A percentile compares a stretch with the other conserved stretches of the same genome.
Evolutionary conservation across 345 rosid species (phyloP).

Genomic region (Carallia pectinifolia): DNA sequence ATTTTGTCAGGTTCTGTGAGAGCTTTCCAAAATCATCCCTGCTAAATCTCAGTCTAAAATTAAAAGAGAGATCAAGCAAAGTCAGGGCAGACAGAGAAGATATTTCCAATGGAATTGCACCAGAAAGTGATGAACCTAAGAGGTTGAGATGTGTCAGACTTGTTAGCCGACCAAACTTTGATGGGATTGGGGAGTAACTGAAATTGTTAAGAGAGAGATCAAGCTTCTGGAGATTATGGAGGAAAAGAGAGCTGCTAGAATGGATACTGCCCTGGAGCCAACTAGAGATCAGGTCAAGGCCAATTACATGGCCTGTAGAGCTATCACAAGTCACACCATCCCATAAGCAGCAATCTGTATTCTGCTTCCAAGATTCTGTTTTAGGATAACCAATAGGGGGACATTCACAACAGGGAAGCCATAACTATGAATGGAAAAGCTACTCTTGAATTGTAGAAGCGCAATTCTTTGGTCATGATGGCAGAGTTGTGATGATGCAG

Average conservation of each 20-base stretch:
- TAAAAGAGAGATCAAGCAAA: neutral
- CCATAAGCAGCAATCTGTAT: slow-evolving; percentile 31
- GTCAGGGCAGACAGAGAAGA: neutral
- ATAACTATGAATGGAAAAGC: neutral
- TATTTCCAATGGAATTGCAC: neutral
- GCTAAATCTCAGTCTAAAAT: slow-evolving; percentile 9
- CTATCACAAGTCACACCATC: slow-evolving; percentile 27
- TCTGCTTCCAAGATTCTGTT: slow-evolving; percentile 18
- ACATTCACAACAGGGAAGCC: too few species aligned
- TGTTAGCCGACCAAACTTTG: slow-evolving; percentile 4
- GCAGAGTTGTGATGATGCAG: neutral
- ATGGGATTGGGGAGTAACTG: neutral
- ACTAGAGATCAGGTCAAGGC: slow-evolving; percentile 22
- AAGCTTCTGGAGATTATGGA: slow-evolving; percentile 21
- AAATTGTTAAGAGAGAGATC: slow-evolving; percentile 31
- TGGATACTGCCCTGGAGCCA: neutral
- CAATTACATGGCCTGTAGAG: slow-evolving; percentile 15
- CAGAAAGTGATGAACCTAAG: neutral
- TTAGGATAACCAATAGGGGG: slow-evolving; percentile 13
- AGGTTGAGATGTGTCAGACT: slow-evolving; percentile 20
- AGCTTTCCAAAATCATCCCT: neutral
- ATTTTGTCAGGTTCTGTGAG: neutral
- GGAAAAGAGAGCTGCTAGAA: slow-evolving; percentile 21
- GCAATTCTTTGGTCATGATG: neutral
- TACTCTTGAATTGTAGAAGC: slow-evolving; percentile 18